A percentile compares a stretch with the other conserved stretches of the same genome.
Conservation (phyloP, 2,329 filamentous ascomycete genomes). For the Xylogone sp. region DNA sequence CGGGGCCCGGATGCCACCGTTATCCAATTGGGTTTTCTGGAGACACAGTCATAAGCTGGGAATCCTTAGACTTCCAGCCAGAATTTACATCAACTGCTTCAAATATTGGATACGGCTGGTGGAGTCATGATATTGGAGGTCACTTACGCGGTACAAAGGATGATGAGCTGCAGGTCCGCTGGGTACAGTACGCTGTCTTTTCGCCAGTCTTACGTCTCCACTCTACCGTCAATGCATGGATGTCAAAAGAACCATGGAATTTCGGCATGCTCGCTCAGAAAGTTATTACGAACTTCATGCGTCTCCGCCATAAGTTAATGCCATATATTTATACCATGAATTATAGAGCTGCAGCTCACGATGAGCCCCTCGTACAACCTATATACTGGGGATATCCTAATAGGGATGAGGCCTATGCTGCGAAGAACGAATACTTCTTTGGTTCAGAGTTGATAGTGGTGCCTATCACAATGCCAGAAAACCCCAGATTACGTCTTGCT, state of each 20-base stretch:
- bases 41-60: constrained; percentile 57
- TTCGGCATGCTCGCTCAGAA: constrained; percentile 42
- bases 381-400: constrained; percentile 59
- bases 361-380: constrained; percentile 53
- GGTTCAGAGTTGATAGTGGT: constrained; percentile 52
- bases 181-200: constrained; percentile 59
- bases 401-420: constrained; percentile 48
- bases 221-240: constrained; percentile 54
- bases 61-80: constrained; percentile 57
- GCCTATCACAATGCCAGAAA: constrained; percentile 50
- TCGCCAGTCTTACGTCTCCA: constrained; percentile 60
- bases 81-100: constrained; percentile 64
- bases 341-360: constrained; percentile 36
- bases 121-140: constrained; percentile 66
- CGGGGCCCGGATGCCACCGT: constrained; percentile 58
- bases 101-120: constrained; percentile 67
- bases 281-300: constrained; percentile 46
- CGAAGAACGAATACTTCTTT: constrained; percentile 57
- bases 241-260: constrained; percentile 59
- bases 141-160: constrained; percentile 53
- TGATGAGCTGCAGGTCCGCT: constrained; percentile 55
- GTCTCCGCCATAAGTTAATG: constrained; percentile 53
- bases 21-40: constrained; percentile 65
- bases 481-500: constrained; percentile 41
- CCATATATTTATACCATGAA: constrained; percentile 60